Conservation (phyloP, 2,329 filamentous ascomycete species). For the Paraphoma sp. region DNA sequence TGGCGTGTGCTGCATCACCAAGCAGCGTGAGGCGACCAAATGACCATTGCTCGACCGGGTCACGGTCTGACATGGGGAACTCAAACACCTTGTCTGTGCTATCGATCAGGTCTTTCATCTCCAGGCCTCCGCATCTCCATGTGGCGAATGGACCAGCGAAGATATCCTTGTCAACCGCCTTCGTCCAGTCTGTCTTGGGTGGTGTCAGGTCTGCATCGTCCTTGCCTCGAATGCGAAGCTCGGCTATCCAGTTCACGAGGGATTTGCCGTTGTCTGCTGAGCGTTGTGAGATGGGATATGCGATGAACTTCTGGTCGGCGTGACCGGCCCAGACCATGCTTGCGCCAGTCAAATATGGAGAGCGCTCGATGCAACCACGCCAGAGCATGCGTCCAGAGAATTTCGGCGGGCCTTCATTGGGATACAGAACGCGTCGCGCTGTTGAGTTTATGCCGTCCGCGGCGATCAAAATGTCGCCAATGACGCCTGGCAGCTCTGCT, state of each 20-base stretch:
- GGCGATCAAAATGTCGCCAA: constrained; percentile 48
- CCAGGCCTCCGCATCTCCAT: constrained; percentile 53
- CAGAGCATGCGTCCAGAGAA: constrained; percentile 57
- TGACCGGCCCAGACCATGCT: constrained; percentile 57
- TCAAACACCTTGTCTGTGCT: constrained; percentile 53
- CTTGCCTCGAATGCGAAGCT: constrained; percentile 52
- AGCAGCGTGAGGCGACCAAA: constrained; percentile 45
- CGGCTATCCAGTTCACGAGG: constrained; percentile 57
- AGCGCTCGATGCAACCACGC: constrained; percentile 52
- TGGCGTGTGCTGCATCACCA: constrained; percentile 51
- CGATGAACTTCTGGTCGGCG: constrained; percentile 57
- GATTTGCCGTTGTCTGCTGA: constrained; percentile 46
- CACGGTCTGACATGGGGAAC: constrained; percentile 57
- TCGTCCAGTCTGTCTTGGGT: constrained; percentile 54
- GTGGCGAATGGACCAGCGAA: constrained; percentile 51
- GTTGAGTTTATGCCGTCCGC: constrained; percentile 57
- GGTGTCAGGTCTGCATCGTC: constrained; percentile 53
- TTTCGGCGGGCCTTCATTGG: constrained; percentile 52
- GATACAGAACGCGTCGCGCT: constrained; percentile 51
- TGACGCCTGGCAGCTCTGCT: constrained; percentile 37
- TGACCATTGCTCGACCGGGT: constrained; percentile 50
- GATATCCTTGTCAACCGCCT: constrained; percentile 48
- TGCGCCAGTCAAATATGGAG: constrained; percentile 51
- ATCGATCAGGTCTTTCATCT: constrained; percentile 52
- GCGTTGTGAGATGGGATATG: constrained; percentile 53